Evolutionary conservation across 495 filamentous ascomycete species (phyloP), one percentile per base, ranked within the genome.

Genomic region (Penicillium verhagenii): DNA sequence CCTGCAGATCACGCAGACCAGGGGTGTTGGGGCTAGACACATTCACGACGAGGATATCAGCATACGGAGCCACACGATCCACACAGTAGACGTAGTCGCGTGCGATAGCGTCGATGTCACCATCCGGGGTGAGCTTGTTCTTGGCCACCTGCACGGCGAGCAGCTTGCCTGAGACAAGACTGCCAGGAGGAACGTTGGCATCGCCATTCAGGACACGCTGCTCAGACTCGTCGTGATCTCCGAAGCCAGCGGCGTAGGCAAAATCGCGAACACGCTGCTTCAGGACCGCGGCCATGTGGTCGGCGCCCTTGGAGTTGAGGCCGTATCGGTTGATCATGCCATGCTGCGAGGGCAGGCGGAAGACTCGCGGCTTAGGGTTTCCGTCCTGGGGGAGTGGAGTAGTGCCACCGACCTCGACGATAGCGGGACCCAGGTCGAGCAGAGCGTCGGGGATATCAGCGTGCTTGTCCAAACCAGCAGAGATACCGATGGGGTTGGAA

Each of bases 91-190:
- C 86, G 62, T 97, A 96, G 75, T 97, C 94, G 24, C 73, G 69
- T 61, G 82, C 86, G 40, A 97, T 89, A 20, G 92, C 91, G 24
- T 89, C 80, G 37, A 96, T 84, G 67, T 98, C 90, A 13, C 78
- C 76, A 58, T 95, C 91, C 8, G 90, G 81, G 1, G 94, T 98
- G 38, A 74, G 66, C 75, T 94, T 96, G 73, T 96, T 97, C 83
- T 98, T 97, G n/a, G 93, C 91, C 23, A 98, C 84, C 67, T 98
- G 93, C n/a, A 98, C 91, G 1, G 89, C 86, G 38, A 97, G 74
- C 52, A 97, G 73, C 45, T 86, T 82, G 6, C 92, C 92, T 0
- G 82, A 75, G 29, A 77, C 71, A 54, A 98, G 68, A 68, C 85
- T 90, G 1, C 94, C 94, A 0, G 91, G 88, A 55, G 73, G 82